These are phyloP conservation scores for Thraustochytrium sp. DNA, from an alignment of 352 stramenopile species.

Conservation along the genomic window DNA sequence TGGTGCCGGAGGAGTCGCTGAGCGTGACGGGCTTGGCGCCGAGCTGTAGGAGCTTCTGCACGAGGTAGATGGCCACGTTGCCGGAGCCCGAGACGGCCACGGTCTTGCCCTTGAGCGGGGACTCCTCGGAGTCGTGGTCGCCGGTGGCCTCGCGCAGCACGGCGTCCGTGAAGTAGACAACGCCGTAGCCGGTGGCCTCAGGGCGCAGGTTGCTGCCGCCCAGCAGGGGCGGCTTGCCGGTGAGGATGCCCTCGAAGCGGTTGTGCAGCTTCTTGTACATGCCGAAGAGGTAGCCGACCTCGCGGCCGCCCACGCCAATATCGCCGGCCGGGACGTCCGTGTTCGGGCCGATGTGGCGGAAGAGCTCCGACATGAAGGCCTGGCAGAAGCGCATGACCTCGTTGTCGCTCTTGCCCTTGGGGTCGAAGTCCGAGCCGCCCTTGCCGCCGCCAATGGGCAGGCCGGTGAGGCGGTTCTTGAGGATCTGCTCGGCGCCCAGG, in stretches of 20 bases:
- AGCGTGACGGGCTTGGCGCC: conserved; percentile 92
- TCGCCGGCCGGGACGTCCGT: conserved; percentile 88
- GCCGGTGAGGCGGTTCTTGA: conserved; percentile 64
- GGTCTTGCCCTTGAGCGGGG: conserved; percentile 50
- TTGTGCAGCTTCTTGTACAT: conserved; percentile 80
- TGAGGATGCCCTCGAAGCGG: conserved; percentile 79
- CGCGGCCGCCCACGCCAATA: conserved; percentile 81
- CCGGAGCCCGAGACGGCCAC: conserved; percentile 81
- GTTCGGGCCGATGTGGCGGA: conserved; percentile 85
- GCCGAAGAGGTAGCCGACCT: conserved; percentile 93
- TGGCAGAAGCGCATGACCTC: conserved; percentile 92
- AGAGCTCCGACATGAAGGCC: conserved; percentile 89
- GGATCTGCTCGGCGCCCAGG: conserved; percentile 62
- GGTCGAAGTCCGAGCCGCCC: conserved; percentile 87
- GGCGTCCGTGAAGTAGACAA: conserved; percentile 79
- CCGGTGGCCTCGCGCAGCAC: conserved; percentile 68
- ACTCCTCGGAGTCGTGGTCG: conserved; percentile 72
- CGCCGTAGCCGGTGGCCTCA: conserved; percentile 82
- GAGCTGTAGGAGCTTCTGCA: conserved; percentile 87
- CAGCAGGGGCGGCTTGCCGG: conserved; percentile 61
- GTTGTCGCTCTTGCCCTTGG: conserved; percentile 85
- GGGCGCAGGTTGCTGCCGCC: conserved; percentile 78
- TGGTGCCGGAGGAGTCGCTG: conserved; percentile 87
- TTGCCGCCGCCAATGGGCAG: conserved; percentile 61
- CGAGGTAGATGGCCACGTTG: conserved; percentile 85